Evolutionary conservation across 257 asterid genomes (phyloP).

Genomic region (Scutellaria minor): DNA sequence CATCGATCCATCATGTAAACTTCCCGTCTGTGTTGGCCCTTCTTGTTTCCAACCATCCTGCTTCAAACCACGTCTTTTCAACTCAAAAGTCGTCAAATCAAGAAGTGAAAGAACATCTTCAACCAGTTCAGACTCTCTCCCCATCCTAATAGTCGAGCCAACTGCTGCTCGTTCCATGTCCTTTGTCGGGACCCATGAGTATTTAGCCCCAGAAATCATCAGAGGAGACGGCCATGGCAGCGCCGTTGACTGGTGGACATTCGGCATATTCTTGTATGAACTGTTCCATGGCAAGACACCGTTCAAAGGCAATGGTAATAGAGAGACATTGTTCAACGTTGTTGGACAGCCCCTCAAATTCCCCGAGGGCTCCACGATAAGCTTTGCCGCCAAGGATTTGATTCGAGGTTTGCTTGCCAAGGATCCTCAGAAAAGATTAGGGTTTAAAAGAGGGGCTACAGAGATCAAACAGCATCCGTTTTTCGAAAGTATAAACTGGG

Average conservation of each 20-base stretch:
- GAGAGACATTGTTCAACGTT: constrained; percentile 87
- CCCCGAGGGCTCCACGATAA: constrained; percentile 61
- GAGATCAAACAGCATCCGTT: constrained; percentile 91
- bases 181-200: constrained; percentile 95
- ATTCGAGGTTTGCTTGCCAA: constrained; percentile 79
- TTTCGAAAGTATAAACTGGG: constrained; percentile 85
- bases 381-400: constrained; percentile 86
- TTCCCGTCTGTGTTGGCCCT: constrained; percentile 78
- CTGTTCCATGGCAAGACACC: constrained; percentile 89
- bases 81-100: constrained; percentile 49
- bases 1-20: constrained; percentile 70
- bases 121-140: constrained; percentile 53
- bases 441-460: constrained; percentile 79
- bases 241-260: constrained; percentile 98
- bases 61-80: constrained; percentile 79
- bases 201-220: constrained; percentile 85
- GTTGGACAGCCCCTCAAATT: constrained; percentile 82
- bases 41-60: constrained; percentile 89
- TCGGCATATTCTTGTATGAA: constrained; percentile 85
- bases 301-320: constrained; percentile 74
- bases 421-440: constrained; percentile 87
- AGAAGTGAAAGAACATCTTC: constrained; percentile 46
- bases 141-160: constrained; percentile 85
- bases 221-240: constrained; percentile 99
- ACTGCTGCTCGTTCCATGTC: constrained; percentile 90